Percentiles rank a stretch among this genome's conserved stretches.
These are phyloP conservation scores for Nepenthes gracilis DNA, from an alignment of 148 eudicot species.

Conservation along the genomic window DNA sequence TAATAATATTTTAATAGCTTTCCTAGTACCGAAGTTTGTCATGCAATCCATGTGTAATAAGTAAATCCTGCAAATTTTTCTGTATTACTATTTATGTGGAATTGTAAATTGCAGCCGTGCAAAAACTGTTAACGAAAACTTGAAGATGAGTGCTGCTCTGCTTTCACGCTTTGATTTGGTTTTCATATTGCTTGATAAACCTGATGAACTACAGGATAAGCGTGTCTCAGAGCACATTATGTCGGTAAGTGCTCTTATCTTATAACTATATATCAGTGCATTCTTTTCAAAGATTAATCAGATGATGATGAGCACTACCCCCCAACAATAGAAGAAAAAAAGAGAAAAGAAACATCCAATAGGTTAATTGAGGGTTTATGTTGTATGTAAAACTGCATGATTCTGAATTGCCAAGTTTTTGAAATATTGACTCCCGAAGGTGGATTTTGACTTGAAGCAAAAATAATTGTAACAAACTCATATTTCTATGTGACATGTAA, in stretches of 20 bases:
- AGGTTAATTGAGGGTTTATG: no score
- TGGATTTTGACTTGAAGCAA: no score
- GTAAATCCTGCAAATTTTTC: not conserved
- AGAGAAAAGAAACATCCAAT: no score
- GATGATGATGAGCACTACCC: no score
- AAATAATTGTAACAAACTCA: no score
- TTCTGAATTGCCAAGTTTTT: no score
- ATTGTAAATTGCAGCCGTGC: slow-evolving; percentile 67
- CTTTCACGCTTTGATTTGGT: slow-evolving; percentile 97
- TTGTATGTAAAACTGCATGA: no score
- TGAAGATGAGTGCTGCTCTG: slow-evolving; percentile 91
- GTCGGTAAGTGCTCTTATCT: slow-evolving; percentile 53
- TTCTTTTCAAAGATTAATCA: not conserved
- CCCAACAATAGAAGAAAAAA: no score
- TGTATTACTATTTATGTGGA: not conserved
- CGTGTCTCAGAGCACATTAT: slow-evolving; percentile 95
- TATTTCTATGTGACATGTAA: no score
- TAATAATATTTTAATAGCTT: not conserved
- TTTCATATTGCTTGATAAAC: slow-evolving; percentile 90
- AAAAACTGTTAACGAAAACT: slow-evolving; percentile 94
- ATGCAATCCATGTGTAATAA: not conserved
- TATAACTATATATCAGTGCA: not conserved
- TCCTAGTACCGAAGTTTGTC: not conserved
- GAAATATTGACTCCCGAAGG: no score
- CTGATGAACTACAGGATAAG: slow-evolving; percentile 82